Evolutionary conservation across 768 basidiomycete species (phyloP).

Genomic region (Melanogaster broomeanus): DNA sequence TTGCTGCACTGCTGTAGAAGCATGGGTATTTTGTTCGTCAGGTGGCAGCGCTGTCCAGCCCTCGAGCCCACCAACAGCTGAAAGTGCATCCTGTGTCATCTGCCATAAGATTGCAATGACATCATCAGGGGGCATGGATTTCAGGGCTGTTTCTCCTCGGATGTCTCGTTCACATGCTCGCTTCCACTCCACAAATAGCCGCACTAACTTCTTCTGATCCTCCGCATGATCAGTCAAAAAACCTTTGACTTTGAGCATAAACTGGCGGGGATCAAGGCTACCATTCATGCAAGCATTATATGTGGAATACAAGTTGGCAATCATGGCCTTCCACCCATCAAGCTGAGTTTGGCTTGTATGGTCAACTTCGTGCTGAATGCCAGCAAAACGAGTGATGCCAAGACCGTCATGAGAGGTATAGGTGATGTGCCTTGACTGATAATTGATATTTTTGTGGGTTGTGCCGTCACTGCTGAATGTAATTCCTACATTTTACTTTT

Average conservation of each 20-base stretch:
- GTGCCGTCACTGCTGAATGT: conserved; percentile 29
- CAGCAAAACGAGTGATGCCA: conserved; percentile 9
- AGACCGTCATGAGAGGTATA: background rate
- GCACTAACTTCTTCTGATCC: conserved; percentile 29
- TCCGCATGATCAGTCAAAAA: conserved; percentile 29
- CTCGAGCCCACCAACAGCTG: conserved; percentile 24
- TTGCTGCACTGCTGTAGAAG: conserved; percentile 15
- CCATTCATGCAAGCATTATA: no score
- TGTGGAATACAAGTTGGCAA: conserved; percentile 4
- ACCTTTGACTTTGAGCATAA: conserved; percentile 17
- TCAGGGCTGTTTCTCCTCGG: conserved; percentile 2
- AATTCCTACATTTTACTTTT: no score
- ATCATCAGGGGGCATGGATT: background rate
- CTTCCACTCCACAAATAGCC: conserved; percentile 11
- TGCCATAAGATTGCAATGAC: background rate
- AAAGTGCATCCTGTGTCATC: background rate
- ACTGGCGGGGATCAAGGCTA: conserved; percentile 13
- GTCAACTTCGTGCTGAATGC: conserved; percentile 17
- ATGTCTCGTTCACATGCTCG: background rate
- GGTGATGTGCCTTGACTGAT: conserved; percentile 20
- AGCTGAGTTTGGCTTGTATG: conserved; percentile 31
- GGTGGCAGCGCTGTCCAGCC: conserved; percentile 24
- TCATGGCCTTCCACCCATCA: conserved; percentile 13
- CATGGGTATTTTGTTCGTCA: conserved; percentile 17
- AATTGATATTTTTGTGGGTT: conserved; percentile 21